Evolutionary conservation across 2,329 filamentous ascomycete genomes (phyloP).

Genomic region (Trichoderma sp.): DNA sequence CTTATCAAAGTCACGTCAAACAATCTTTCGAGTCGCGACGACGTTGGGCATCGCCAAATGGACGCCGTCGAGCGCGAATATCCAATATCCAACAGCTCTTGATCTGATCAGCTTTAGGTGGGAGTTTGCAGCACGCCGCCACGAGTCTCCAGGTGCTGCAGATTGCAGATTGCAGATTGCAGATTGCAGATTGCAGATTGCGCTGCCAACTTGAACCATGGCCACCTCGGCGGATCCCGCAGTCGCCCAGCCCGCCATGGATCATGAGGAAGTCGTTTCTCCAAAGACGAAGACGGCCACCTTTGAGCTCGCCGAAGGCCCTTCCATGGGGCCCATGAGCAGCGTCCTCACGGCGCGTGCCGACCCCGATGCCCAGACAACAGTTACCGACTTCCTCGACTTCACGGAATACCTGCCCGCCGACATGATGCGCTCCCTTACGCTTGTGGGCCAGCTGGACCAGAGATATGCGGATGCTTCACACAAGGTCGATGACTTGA

Average conservation of each 20-base stretch:
- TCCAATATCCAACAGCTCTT: neutral
- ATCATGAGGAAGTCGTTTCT: slow-evolving; percentile 28
- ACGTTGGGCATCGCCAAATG: slow-evolving; percentile 3
- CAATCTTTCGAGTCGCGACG: slow-evolving; percentile 6
- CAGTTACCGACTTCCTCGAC: slow-evolving; percentile 67
- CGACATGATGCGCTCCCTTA: slow-evolving; percentile 63
- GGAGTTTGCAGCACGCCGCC: too few species aligned
- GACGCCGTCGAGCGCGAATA: neutral
- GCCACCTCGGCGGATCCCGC: slow-evolving; percentile 24
- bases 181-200: too few species aligned
- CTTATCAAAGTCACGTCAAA: neutral
- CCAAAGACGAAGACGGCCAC: slow-evolving; percentile 30
- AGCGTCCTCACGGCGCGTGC: slow-evolving; percentile 49
- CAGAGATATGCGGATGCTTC: slow-evolving; percentile 56
- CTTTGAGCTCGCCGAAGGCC: slow-evolving; percentile 25
- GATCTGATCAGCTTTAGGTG: too few species aligned
- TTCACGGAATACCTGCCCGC: slow-evolving; percentile 67
- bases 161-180: neutral
- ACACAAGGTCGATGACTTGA: slow-evolving; percentile 52
- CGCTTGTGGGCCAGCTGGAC: slow-evolving; percentile 63
- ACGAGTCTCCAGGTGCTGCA: neutral
- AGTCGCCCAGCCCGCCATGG: slow-evolving; percentile 20
- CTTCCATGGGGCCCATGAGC: slow-evolving; percentile 35
- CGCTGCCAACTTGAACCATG: slow-evolving; percentile 26
- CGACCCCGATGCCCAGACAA: slow-evolving; percentile 65